Evolutionary conservation across 2,329 filamentous ascomycete species (phyloP), one percentile per base, ranked within the genome.

Genomic region (Clonostachys solani): DNA sequence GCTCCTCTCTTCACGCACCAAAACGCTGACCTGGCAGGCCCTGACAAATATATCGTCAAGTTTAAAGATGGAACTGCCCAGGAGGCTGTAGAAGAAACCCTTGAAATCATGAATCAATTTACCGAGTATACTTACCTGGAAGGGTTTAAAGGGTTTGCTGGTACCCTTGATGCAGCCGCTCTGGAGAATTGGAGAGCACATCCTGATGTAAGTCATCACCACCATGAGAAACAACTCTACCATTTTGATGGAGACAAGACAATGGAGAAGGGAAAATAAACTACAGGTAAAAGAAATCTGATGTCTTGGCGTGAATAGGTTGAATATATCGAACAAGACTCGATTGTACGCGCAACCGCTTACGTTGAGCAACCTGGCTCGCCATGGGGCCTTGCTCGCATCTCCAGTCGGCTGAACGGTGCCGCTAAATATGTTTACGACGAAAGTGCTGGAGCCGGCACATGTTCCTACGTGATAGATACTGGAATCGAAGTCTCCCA

Each of bases 321-420:
- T 33, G 59, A 61, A 5, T 68, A 63, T 47, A 54, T 70, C 10
- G 65, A 70, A 55, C 61, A 62, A 34, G 65, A 71, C 43, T 55
- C 52, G 33, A 49, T 55, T 15, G 56, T 69, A 35, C 56, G 18
- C 13, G 38, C 38, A 13, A 41, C 33, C 12, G 40, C 45, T 23
- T 42, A 34, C 17, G 37, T 47, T n/a, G 49, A 50, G 6, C 55
- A 59, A 48, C 19, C 29, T 12, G 43, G 40, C 13, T n/a, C 43
- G 12, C 47, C 54, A 17, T 57, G 55, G 53, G 52, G 53, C 18
- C 54, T 60, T 15, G 52, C 47, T 15, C 43, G 54, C 33, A 54
- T 60, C 45, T 59, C 55, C 15, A 47, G 46, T 47, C 49, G 49
- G 17, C 40, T 42, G 8, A 43, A 47, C 9, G 52, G 51, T 33